Evolutionary conservation across 495 filamentous ascomycete species (phyloP).

Genomic region (Talaromyces stipitatus): DNA sequence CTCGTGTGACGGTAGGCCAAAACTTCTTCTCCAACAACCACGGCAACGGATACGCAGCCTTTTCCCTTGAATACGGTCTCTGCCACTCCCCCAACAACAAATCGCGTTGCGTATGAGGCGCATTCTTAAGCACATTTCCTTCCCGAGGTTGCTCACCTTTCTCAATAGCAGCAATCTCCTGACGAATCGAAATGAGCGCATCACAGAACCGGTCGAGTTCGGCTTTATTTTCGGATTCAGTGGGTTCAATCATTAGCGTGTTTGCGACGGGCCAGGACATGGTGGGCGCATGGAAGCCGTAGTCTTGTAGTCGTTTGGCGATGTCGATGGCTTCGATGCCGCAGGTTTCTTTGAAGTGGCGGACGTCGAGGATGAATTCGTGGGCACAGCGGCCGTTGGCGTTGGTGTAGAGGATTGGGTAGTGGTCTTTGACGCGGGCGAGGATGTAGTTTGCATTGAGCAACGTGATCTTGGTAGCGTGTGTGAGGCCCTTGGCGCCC

Average conservation of each 20-base stretch:
- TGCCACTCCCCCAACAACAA: conserved; percentile 65
- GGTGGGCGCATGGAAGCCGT: conserved; percentile 96
- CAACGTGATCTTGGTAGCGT: conserved; percentile 88
- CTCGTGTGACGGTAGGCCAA: conserved; percentile 84
- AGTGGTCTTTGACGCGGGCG: conserved; percentile 81
- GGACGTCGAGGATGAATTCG: conserved; percentile 95
- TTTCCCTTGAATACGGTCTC: conserved; percentile 68
- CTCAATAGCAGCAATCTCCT: conserved; percentile 82
- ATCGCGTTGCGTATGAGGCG: conserved; percentile 83
- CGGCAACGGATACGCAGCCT: conserved; percentile 80
- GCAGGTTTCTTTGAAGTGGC: conserved; percentile 73
- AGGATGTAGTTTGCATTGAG: conserved; percentile 99
- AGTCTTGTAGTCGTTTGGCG: conserved; percentile 96
- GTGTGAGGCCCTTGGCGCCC: conserved; percentile 83
- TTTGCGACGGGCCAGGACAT: conserved; percentile 98
- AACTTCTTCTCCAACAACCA: conserved; percentile 96
- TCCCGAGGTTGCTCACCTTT: conserved; percentile 68
- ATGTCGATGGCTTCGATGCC: conserved; percentile 94
- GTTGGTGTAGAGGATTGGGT: conserved; percentile 90
- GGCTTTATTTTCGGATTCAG: conserved; percentile 86
- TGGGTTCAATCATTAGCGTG: conserved; percentile 98
- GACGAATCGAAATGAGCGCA: conserved; percentile 80
- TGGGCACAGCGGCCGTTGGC: conserved; percentile 82
- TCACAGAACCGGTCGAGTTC: conserved; percentile 95
- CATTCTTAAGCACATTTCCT: conserved; percentile 87